Base-by-base conservation (phyloP, 768 basidiomycete species). In the Boletellus ananiceps region DNA sequence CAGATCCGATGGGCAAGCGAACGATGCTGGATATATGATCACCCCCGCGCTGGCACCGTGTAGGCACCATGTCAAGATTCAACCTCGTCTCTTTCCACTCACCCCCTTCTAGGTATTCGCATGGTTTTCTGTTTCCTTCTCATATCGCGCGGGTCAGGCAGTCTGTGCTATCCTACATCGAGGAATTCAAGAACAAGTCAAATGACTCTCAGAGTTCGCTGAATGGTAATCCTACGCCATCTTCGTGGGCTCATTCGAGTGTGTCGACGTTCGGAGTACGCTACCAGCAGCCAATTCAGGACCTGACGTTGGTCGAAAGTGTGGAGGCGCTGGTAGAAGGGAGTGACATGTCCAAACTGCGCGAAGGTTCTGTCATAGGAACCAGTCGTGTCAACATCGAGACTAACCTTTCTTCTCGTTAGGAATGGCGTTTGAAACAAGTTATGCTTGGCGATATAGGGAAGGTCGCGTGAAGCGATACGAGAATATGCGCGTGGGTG, bases 11-110 rank as follows among this genome's bases (percentile, higher is more conserved):
- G 95, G 94, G 77, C 78, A 29, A 85, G 88, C 57, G 94, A 99
- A 63, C 81, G 86, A 23, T 98, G 95, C 69, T 95, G 92, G 90
- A 91, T 99, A 56, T 97, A 99, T 68, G 94, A 99, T 64, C 95
- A 97, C 69, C 95, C 95, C 2, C 85, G 92, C 42, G 83, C 89
- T 14, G 87, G 89, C 41, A 96, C 94, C 16, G 93, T 95, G 83
- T 93, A 74, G 62, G 88, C 75, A 25, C 21, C 44, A 25, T 40
- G 32, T 31, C 32, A 46, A 18, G 12, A 47, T 35, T 23, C 16
- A 25, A 16, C 32, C 19, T 52, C 31, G 19, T 41, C 56, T 40
- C 47, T 46, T 29, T 37, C 6, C 47, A 41, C 43, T 51, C 18
- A 55, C 4, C 9, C 7, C n/a, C 11, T 60, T 47, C 15, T n/a